Base-by-base conservation (phyloP, 1,284 basidiomycete genomes). In the Malassezia restricta region DNA sequence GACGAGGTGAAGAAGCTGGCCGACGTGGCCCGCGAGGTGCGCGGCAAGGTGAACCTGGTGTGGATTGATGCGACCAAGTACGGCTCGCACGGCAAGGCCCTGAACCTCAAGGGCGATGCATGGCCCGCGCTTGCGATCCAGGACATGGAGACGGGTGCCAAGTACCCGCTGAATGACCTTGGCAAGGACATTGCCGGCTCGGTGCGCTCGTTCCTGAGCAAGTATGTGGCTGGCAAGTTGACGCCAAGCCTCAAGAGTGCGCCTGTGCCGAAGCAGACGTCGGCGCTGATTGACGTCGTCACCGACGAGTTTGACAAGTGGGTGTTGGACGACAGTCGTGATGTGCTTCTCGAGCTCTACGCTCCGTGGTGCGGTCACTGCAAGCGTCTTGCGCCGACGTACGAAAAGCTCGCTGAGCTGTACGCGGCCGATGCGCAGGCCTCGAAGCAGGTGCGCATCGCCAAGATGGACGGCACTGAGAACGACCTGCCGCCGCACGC, bases 61-160 rank as follows among this genome's bases (percentile, higher is more conserved):
- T 94, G 84, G 84, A 98, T 99, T 67, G 94, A 99, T 75, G 90
- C 87, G 20, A 77, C 84, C 77, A 90, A 74, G 76, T 99, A 91
- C 70, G 83, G 81, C 68, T 89, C 95, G 69, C 94, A 99, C 78
- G 94, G 85, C 66, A 91, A 90, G 77, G 85, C 86, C 8, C 81
- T 99, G 60, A 95, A 94, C 79, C 79, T 98, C 58, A 72, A 74
- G 41, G 76, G 82, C 62, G 76, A 77, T 55, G 83, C 84, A 68
- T 96, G 89, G 88, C 94, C 94, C 28, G 80, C 83, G 33, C 94
- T 98, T 71, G 90, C 94, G 66, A 78, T 99, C 60, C 94, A 98
- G 78, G 81, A 95, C 68, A 74, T 96, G 46, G 68, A 78, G 51
- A 80, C 82, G 54, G 84, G 86, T 76, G 81, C 87, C 76, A 96